Evolutionary conservation across 2,329 filamentous ascomycete genomes (phyloP), one percentile per base, ranked within the genome.

Genomic region (Tolypocladium cylindrosporum): DNA sequence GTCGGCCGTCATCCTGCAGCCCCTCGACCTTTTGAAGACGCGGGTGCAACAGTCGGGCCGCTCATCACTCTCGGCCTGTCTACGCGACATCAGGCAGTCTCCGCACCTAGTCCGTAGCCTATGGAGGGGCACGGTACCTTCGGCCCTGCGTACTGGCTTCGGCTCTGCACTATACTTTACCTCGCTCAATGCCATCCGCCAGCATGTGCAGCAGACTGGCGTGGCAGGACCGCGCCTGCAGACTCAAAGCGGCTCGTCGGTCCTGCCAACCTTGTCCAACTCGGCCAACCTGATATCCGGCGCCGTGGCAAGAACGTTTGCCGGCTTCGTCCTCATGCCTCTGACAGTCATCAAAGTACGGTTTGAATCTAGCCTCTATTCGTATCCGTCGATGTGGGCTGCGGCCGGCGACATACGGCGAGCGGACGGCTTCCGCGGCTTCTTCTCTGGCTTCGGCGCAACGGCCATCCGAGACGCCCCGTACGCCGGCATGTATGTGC

Each of bases 341-440:
- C 84, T 97, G 60, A 99, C 94, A 1, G 88, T 99, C 51, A 87
- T 99, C 67, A 99, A 99, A 70, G 94, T 97, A 50, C 89, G 94
- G 51, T 97, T 96, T 69, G 94, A 99, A 72, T 93, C 88, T 34
- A 91, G 82, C 61, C 77, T 93, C 50, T 99, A 97, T 75, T 77
- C 84, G 3, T 97, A 97, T 75, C 81, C 81, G 31, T 93, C 90
- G 1, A 77, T 97, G 31, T 74, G 81, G 45, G 79, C 84, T 42
- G 94, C 94, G 0, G 85, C 82, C 1, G 77, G 77, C 40, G 90
- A 94, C 64, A 97, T 97, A 36, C 75, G 87, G 56, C 78, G 79
- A 9, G 83, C 77, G 0, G 87, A 93, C 64, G 92, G 94, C 0
- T 58, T 89, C 4, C 83, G 87, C 37, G 94, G 93, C 0, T 95